These are phyloP conservation scores for Penicillium mononematosum DNA, from an alignment of 495 filamentous ascomycete genomes.

Conservation along the genomic window DNA sequence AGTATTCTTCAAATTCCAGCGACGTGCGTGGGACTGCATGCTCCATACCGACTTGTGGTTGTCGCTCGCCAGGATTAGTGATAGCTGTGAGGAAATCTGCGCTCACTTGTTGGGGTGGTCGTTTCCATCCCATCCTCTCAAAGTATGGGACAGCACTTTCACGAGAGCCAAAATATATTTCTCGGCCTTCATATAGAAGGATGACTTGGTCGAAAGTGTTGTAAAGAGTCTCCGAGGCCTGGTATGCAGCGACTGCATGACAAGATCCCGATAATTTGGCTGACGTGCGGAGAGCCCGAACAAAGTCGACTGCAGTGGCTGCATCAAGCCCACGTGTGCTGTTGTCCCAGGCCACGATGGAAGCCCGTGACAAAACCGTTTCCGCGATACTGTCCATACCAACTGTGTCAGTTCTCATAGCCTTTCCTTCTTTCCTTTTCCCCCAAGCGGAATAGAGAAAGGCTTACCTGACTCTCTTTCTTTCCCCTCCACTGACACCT, in stretches of 20 bases:
- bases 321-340: slow-evolving; percentile 81
- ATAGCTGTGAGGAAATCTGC: slow-evolving; percentile 74
- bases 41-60: slow-evolving; percentile 60
- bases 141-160: slow-evolving; percentile 62
- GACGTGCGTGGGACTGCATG: slow-evolving; percentile 65
- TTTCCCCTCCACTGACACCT: slow-evolving; percentile 80
- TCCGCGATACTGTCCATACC: slow-evolving; percentile 47
- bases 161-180: slow-evolving; percentile 67
- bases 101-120: slow-evolving; percentile 60
- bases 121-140: slow-evolving; percentile 56
- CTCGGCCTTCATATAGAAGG: slow-evolving; percentile 61
- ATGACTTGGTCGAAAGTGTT: slow-evolving; percentile 60
- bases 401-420: not conserved
- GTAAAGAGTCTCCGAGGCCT: slow-evolving; percentile 85
- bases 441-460: no score
- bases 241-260: slow-evolving; percentile 81
- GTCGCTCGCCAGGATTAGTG: slow-evolving; percentile 64
- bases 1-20: slow-evolving; percentile 65
- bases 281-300: slow-evolving; percentile 68
- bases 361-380: slow-evolving; percentile 65
- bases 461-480: slow-evolving; percentile 58
- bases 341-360: slow-evolving; percentile 81
- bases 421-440: not conserved
- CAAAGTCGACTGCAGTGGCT: slow-evolving; percentile 71
- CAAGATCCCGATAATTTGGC: slow-evolving; percentile 71